phyloP scores from a whole-genome alignment of 176 grass and related monocot species.

The Paspalum vaginatum region DNA sequence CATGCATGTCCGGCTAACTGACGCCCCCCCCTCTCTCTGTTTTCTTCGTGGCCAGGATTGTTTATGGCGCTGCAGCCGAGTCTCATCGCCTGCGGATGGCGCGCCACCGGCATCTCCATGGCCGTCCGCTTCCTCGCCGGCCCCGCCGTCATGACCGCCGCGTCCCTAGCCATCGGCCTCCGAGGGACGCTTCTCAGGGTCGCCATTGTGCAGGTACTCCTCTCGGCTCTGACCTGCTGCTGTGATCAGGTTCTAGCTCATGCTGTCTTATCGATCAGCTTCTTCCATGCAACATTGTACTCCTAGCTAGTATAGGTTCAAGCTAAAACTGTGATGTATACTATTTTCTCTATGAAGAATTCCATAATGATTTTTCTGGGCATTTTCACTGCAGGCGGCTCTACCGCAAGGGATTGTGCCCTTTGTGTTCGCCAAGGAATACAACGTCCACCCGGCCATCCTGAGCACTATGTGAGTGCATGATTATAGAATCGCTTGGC shows the following conservation, averaged over 20 bases:
- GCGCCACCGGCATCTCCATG: slow-evolving; percentile 62
- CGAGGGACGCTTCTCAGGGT: slow-evolving; percentile 59
- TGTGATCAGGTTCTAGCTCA: slow-evolving; percentile 13
- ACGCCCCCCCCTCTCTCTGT: too few species aligned
- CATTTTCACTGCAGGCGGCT: slow-evolving; percentile 54
- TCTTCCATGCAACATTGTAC: neutral
- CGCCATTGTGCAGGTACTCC: slow-evolving; percentile 80
- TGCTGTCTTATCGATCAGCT: neutral
- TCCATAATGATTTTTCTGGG: neutral
- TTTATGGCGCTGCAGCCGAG: slow-evolving; percentile 96
- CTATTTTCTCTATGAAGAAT: neutral
- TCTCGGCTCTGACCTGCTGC: slow-evolving; percentile 11
- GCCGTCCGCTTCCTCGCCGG: slow-evolving; percentile 76
- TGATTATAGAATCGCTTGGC: too few species aligned
- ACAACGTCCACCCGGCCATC: slow-evolving; percentile 85
- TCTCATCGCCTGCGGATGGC: slow-evolving; percentile 77
- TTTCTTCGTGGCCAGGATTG: slow-evolving; percentile 52
- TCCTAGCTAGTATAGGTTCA: neutral
- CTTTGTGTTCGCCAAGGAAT: slow-evolving; percentile 96
- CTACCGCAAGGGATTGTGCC: slow-evolving; percentile 97
- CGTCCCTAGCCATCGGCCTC: slow-evolving; percentile 71
- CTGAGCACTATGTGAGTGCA: slow-evolving; percentile 88
- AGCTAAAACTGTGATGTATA: neutral
- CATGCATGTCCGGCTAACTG: neutral
- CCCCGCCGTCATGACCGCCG: slow-evolving; percentile 73